These are phyloP conservation scores for Coemansia sp. DNA, from an alignment of 192 early-diverging fungal species.

Conservation along the genomic window DNA sequence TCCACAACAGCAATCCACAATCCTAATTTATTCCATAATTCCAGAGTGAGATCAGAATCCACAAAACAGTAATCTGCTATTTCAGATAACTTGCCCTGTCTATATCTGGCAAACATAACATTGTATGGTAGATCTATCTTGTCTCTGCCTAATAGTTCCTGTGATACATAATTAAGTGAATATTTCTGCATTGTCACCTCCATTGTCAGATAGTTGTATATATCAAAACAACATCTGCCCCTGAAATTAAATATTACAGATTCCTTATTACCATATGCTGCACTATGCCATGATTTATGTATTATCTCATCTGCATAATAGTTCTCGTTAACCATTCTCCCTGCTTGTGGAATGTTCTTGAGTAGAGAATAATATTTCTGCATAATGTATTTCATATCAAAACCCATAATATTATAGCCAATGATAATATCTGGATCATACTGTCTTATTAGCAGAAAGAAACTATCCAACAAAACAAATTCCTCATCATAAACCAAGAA, in stretches of 20 bases:
- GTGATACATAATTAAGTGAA: conserved; percentile 18
- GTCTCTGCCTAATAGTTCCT: conserved; percentile 6
- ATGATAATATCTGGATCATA: conserved; percentile 11
- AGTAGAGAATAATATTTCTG: conserved; percentile 14
- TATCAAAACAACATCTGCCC: conserved; percentile 18
- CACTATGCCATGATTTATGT: conserved; percentile 13
- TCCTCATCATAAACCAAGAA: not conserved
- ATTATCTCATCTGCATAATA: conserved; percentile 13
- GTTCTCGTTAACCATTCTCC: not conserved
- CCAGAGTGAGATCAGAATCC: conserved; percentile 11
- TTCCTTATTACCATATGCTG: conserved; percentile 18
- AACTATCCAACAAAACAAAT: conserved; percentile 8
- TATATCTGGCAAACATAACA: conserved; percentile 16
- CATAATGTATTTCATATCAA: conserved; percentile 22
- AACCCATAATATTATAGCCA: conserved; percentile 16
- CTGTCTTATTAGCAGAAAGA: conserved; percentile 11
- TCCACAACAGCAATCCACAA: conserved; percentile 10
- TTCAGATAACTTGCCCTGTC: conserved; percentile 15
- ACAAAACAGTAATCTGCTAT: conserved; percentile 21
- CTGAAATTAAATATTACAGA: conserved; percentile 9
- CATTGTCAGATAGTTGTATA: conserved; percentile 11
- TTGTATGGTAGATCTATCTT: conserved; percentile 18
- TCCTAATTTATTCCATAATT: conserved; percentile 10
- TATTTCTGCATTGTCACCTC: conserved; percentile 20
- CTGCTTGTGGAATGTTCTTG: conserved; percentile 16